Evolutionary conservation across 306 rosid genomes (phyloP), one percentile per base, ranked within the genome.

Genomic region (Medicago arabica): DNA sequence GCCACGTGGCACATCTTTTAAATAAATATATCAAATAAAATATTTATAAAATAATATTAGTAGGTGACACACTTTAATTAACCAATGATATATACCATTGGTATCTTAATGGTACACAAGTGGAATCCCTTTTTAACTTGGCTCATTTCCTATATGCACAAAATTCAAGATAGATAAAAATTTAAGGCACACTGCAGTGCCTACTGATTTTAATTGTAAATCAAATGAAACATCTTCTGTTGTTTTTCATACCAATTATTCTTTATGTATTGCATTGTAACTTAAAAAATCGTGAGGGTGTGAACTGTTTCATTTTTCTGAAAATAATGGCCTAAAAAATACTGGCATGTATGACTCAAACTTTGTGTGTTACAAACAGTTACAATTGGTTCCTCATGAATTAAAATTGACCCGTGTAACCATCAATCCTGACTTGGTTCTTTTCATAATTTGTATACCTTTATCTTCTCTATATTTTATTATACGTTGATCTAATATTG

Each of bases 341-440:
- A 13, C 31, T 9, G 8, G 18, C 53, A 49, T 19, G 54, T 51
- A 36, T 9, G 38, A 15, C 46, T 74, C 8, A 28, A 49, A 8
- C 61, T 40, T 9, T 47, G 15, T 46, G 14, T 46, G 25, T 47
- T 46, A 4, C 13, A 4, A 12, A 46, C 51, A 46, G 18, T 25
- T 46, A 46, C 51, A 46, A 36, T 25, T 7, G 40, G 10, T 60
- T 60, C 23, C 7, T 7, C 67, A 10, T 59, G 36, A 16, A 41
- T 71, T 6, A 64, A 57, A 79, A 55, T 79, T 7, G 54, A 79
- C 83, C 21, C 8, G 10, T 59, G 75, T 74, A 67, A 74, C 80
- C 41, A 75, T 69, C 63, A 81, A 17, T 18, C 55, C 3, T 34
- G 1, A 75, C 68, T 69, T 69, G 0, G 39, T 36, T 58, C 19